Conservation (phyloP, 768 basidiomycete genomes). For the Saitozyma podzolica region DNA sequence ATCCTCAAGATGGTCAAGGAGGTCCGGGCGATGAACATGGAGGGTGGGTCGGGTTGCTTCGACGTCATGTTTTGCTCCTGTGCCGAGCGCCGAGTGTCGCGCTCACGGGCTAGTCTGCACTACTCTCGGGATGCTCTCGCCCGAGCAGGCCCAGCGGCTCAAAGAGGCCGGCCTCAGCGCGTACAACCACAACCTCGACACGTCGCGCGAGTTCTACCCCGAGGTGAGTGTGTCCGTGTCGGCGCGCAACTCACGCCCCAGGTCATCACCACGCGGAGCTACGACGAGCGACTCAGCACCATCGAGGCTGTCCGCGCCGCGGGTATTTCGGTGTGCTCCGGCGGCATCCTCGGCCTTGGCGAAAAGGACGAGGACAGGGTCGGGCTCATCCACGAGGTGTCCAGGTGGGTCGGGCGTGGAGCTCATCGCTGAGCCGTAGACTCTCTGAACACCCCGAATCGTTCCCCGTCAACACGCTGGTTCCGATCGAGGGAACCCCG, state of each 20-base stretch:
- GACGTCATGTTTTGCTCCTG: neutral
- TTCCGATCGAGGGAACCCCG: slow-evolving; percentile 92
- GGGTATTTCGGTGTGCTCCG: slow-evolving; percentile 95
- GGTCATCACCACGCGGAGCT: slow-evolving; percentile 94
- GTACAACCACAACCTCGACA: slow-evolving; percentile 98
- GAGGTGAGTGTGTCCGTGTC: slow-evolving; percentile 57
- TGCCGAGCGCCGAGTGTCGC: neutral
- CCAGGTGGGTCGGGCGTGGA: slow-evolving; percentile 63
- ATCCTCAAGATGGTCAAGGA: slow-evolving; percentile 84
- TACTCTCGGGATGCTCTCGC: slow-evolving; percentile 92
- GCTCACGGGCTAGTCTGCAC: slow-evolving; percentile 70
- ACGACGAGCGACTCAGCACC: slow-evolving; percentile 88
- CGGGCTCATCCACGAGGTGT: slow-evolving; percentile 89
- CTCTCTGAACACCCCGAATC: slow-evolving; percentile 86
- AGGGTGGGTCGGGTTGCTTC: slow-evolving; percentile 53
- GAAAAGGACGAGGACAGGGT: slow-evolving; percentile 87
- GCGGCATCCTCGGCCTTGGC: slow-evolving; percentile 91
- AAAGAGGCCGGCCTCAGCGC: slow-evolving; percentile 96
- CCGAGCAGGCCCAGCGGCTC: slow-evolving; percentile 84
- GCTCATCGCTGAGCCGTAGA: slow-evolving; percentile 54
- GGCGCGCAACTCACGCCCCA: slow-evolving; percentile 47
- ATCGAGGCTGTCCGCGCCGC: slow-evolving; percentile 88
- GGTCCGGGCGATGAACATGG: slow-evolving; percentile 90
- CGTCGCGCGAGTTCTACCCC: slow-evolving; percentile 94
- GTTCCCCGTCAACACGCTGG: slow-evolving; percentile 96